phyloP scores from a whole-genome alignment of 2,329 filamentous ascomycete genomes.

The Fusarium veterinarium region DNA sequence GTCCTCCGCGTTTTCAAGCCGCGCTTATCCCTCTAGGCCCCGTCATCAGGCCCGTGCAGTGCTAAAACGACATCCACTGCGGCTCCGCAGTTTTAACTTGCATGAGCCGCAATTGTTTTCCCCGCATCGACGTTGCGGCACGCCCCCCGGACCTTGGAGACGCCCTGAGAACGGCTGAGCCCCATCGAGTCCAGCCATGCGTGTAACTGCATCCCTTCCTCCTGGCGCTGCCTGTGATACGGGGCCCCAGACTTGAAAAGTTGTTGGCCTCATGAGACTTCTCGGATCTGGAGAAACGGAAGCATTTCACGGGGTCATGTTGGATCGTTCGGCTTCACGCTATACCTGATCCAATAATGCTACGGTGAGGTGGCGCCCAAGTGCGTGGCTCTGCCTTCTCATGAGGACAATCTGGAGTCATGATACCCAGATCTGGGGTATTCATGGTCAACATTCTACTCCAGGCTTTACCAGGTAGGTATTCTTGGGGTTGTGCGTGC shows the following conservation, averaged over 20 bases:
- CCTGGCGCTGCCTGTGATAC: slow-evolving; percentile 38
- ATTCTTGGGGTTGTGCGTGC: slow-evolving; percentile 13
- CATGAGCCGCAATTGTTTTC: slow-evolving; percentile 47
- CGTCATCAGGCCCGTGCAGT: slow-evolving; percentile 29
- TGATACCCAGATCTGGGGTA: slow-evolving; percentile 23
- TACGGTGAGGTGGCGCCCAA: neutral
- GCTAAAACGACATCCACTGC: slow-evolving; percentile 42
- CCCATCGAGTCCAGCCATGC: neutral
- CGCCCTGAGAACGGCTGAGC: slow-evolving; percentile 19
- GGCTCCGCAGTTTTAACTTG: slow-evolving; percentile 48
- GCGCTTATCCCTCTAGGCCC: slow-evolving; percentile 38
- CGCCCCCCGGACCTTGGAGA: slow-evolving; percentile 22
- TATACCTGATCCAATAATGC: slow-evolving; percentile 11
- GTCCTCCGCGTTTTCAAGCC: slow-evolving; percentile 39
- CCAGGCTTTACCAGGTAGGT: slow-evolving; percentile 11
- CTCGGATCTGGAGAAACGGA: slow-evolving; percentile 27
- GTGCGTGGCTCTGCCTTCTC: slow-evolving; percentile 20
- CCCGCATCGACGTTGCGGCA: slow-evolving; percentile 42
- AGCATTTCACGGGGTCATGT: slow-evolving; percentile 4
- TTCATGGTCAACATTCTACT: slow-evolving; percentile 9
- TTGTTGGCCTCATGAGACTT: slow-evolving; percentile 25
- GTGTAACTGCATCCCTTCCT: slow-evolving; percentile 35
- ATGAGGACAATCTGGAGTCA: slow-evolving; percentile 12
- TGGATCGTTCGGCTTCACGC: slow-evolving; percentile 1
- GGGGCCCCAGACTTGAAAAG: slow-evolving; percentile 40